Percentiles rank a stretch among this genome's conserved stretches.
These are phyloP conservation scores for Westerdykella sp. DNA, from an alignment of 2,329 filamentous ascomycete species.

Conservation along the genomic window DNA sequence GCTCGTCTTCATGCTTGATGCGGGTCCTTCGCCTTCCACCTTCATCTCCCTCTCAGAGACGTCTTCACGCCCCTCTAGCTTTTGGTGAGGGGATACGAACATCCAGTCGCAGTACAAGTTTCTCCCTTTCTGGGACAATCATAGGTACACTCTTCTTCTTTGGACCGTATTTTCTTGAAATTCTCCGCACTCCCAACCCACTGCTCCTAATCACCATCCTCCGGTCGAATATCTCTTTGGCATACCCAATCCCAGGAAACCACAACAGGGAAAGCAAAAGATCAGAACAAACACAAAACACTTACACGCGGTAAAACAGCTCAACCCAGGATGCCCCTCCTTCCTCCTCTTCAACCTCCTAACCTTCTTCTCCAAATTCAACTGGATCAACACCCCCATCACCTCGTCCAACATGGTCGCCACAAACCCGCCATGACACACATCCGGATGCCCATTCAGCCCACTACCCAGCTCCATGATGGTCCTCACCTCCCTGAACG, in stretches of 20 bases:
- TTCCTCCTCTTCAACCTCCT: constrained; percentile 5
- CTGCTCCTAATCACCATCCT: neutral
- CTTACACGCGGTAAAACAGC: constrained; percentile 33
- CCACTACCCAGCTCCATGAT: constrained; percentile 45
- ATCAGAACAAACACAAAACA: neutral
- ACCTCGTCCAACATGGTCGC: constrained; percentile 55
- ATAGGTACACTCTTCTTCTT: too few relatives aligned
- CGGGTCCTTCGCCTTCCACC: too few relatives aligned
- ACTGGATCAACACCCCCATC: constrained; percentile 46
- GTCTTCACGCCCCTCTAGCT: too few relatives aligned
- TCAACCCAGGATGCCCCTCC: constrained; percentile 6
- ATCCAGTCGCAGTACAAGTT: too few relatives aligned
- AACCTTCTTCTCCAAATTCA: constrained; percentile 34
- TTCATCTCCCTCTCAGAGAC: too few relatives aligned
- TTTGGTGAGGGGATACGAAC: too few relatives aligned
- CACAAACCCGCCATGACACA: constrained; percentile 55
- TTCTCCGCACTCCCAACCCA: neutral
- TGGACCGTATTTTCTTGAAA: too few relatives aligned
- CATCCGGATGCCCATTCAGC: constrained; percentile 49
- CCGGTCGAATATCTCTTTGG: neutral
- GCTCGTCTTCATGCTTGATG: too few relatives aligned
- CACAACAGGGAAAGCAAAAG: neutral
- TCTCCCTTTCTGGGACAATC: too few relatives aligned
- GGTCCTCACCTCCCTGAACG: constrained; percentile 34
- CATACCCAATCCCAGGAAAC: too few relatives aligned